Conservation (phyloP, 1,284 basidiomycete species). For the Porodaedalea pini region DNA sequence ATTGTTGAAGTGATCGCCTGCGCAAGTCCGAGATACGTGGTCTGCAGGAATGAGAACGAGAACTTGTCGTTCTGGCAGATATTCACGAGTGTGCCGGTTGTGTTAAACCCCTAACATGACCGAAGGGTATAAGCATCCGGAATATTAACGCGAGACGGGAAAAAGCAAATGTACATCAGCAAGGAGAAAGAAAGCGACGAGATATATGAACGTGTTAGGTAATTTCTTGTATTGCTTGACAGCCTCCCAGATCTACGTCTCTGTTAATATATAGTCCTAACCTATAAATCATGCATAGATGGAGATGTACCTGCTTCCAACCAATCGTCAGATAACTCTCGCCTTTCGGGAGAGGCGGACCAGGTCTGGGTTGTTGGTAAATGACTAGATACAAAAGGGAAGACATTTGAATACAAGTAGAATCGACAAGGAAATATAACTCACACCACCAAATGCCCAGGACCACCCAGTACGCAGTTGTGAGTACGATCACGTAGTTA, state of each 20-base stretch:
- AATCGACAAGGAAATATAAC: slow-evolving; percentile 29
- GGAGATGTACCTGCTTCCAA: slow-evolving; percentile 65
- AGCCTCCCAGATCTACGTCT: slow-evolving; percentile 60
- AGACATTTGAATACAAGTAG: neutral
- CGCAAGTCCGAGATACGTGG: slow-evolving; percentile 71
- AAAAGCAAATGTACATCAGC: slow-evolving; percentile 54
- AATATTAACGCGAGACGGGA: neutral
- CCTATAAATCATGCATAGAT: neutral
- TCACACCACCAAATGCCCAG: slow-evolving; percentile 80
- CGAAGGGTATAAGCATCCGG: neutral
- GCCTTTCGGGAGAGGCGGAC: slow-evolving; percentile 68
- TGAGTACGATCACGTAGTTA: slow-evolving; percentile 64
- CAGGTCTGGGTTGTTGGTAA: slow-evolving; percentile 71
- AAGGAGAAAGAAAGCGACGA: slow-evolving; percentile 73
- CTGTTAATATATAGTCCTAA: neutral
- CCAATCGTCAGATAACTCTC: slow-evolving; percentile 71
- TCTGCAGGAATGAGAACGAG: slow-evolving; percentile 67
- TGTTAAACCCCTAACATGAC: slow-evolving; percentile 81
- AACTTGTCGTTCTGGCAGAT: slow-evolving; percentile 81
- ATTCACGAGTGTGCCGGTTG: slow-evolving; percentile 69
- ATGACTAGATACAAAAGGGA: slow-evolving; percentile 33
- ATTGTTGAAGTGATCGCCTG: slow-evolving; percentile 71
- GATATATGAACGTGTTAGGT: slow-evolving; percentile 73
- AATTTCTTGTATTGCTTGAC: slow-evolving; percentile 66
- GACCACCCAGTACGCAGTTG: slow-evolving; percentile 72